Evolutionary conservation across 371 early-diverging fungal species (phyloP), one percentile per base, ranked within the genome.

Genomic region (Catenaria anguillulae): DNA sequence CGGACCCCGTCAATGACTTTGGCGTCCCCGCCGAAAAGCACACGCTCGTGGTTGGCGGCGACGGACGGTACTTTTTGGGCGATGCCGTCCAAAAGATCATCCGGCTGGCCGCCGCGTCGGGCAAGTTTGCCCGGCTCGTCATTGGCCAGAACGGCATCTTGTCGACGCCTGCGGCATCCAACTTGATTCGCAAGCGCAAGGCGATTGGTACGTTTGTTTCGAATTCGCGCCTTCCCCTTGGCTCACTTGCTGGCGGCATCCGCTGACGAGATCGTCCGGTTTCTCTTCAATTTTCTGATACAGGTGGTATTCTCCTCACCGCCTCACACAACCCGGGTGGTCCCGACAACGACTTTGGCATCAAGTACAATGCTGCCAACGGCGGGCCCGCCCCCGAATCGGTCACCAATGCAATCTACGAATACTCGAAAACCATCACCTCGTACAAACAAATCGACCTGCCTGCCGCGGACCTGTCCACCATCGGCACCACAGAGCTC

Each of bases 251-350:
- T n/a, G n/a, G n/a, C n/a, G n/a, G n/a, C n/a, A n/a, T n/a, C n/a
- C n/a, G n/a, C n/a, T n/a, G n/a, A n/a, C n/a, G n/a, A n/a, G n/a
- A n/a, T n/a, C n/a, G n/a, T n/a, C n/a, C n/a, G n/a, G n/a, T n/a
- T n/a, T n/a, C n/a, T n/a, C n/a, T n/a, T n/a, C n/a, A n/a, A n/a
- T n/a, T n/a, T n/a, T n/a, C n/a, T n/a, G n/a, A n/a, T n/a, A n/a
- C n/a, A n/a, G n/a, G n/a, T 42, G 59, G 59, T 15, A 58, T 58
- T 19, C 4, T 58, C 29, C 43, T 58, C 40, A 58, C 59, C 13
- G 97, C 97, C 15, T 91, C 92, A 43, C 97, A 97, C 77, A 97
- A 97, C 77, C 96, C 97, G 36, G 97, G 97, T 64, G 97, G 97
- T 60, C 95, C 94, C 48, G 84, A 92, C 13, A 86, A 89, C 67